These are phyloP conservation scores for Ochetophila trinervis DNA, from an alignment of 306 rosid species.

Conservation along the genomic window DNA sequence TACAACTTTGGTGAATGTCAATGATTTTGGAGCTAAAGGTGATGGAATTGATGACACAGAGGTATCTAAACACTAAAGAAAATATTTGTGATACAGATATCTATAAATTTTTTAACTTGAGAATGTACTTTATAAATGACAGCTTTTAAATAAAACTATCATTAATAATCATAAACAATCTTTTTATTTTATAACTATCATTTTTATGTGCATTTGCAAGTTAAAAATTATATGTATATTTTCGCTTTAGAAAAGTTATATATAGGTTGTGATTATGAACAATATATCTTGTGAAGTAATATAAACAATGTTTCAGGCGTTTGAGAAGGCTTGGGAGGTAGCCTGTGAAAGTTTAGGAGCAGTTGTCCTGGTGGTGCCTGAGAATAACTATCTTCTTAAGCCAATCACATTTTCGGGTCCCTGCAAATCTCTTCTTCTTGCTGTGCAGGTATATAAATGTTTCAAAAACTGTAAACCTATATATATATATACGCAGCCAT, in stretches of 20 bases:
- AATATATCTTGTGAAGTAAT: neutral
- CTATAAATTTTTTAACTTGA: too few relatives aligned
- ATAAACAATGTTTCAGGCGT: conserved; percentile 53
- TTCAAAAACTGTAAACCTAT: neutral
- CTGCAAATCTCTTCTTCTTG: conserved; percentile 45
- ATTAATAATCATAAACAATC: too few relatives aligned
- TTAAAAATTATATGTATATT: too few relatives aligned
- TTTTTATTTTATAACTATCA: too few relatives aligned
- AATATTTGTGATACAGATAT: too few relatives aligned
- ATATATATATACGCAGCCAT: neutral
- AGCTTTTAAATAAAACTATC: too few relatives aligned
- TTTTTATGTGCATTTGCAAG: too few relatives aligned
- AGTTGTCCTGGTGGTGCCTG: conserved; percentile 39
- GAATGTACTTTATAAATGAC: too few relatives aligned
- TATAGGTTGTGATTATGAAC: neutral
- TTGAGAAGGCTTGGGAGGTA: conserved; percentile 60
- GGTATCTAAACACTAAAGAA: too few relatives aligned
- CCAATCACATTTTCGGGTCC: conserved; percentile 73
- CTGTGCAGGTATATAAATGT: conserved; percentile 37
- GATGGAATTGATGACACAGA: conserved; percentile 48
- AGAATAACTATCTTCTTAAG: conserved; percentile 45
- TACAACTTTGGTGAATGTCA: conserved; percentile 33
- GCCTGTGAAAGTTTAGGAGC: conserved; percentile 47
- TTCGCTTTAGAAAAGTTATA: too few relatives aligned
- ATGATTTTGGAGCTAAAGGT: conserved; percentile 61